phyloP scores from a whole-genome alignment of 2,329 filamentous ascomycete species.

The Neophaeococcomyces mojaviensis region DNA sequence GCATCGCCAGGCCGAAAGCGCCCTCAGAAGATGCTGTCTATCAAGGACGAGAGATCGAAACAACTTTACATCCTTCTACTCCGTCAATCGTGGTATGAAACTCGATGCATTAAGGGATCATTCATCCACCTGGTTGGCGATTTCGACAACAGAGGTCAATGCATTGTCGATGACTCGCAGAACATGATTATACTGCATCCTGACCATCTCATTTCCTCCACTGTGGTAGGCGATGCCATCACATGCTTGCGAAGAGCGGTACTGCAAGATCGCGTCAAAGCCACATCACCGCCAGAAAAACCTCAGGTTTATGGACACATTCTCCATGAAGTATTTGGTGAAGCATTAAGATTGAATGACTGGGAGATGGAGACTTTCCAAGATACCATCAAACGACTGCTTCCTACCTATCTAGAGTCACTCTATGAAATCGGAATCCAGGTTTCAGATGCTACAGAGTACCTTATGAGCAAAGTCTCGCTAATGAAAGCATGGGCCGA shows the following conservation, averaged over 20 bases:
- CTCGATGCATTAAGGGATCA: conserved; percentile 62
- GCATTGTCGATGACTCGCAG: conserved; percentile 71
- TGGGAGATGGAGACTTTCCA: conserved; percentile 68
- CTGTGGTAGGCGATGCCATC: conserved; percentile 73
- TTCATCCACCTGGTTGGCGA: conserved; percentile 81
- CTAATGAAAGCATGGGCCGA: conserved; percentile 78
- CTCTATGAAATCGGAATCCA: conserved; percentile 80
- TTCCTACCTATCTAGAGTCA: conserved; percentile 76
- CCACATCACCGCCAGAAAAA: conserved; percentile 69
- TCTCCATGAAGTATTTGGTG: conserved; percentile 91
- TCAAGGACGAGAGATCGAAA: conserved; percentile 68
- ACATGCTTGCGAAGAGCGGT: conserved; percentile 84
- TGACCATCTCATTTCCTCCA: conserved; percentile 90
- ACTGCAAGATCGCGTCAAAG: conserved; percentile 89
- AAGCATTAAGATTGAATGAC: conserved; percentile 71
- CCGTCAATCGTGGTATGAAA: conserved; percentile 80
- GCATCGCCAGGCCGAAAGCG: conserved; percentile 53
- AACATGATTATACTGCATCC: conserved; percentile 89
- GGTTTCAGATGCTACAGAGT: conserved; percentile 63
- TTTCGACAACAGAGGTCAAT: conserved; percentile 63
- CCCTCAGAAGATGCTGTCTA: conserved; percentile 73
- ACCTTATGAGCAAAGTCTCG: conserved; percentile 74
- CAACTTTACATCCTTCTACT: conserved; percentile 62
- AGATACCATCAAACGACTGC: conserved; percentile 57
- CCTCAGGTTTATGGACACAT: conserved; percentile 88